Conservation (phyloP, 331 rosid species). For the Acacia pycnantha region DNA sequence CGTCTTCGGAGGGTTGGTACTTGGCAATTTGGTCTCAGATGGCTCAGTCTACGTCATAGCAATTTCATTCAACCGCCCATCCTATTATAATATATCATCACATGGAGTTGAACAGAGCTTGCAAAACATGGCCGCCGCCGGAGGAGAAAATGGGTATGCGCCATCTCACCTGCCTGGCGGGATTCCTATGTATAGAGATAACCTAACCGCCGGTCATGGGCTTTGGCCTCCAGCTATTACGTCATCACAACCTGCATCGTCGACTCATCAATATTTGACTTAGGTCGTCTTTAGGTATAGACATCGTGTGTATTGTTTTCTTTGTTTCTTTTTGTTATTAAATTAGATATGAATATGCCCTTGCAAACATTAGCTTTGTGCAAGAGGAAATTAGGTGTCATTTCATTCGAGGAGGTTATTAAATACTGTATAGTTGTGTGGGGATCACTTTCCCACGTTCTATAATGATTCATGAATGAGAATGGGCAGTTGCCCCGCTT, state of each 20-base stretch:
- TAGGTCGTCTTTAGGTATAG: not conserved
- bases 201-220: constrained; percentile 53
- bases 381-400: no score
- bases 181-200: constrained; percentile 38
- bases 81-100: constrained; percentile 55
- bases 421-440: no score
- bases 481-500: no score
- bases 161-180: constrained; percentile 45
- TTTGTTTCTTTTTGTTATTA: not conserved
- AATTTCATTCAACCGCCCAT: constrained; percentile 63
- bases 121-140: constrained; percentile 33
- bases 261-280: constrained; percentile 7
- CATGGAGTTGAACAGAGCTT: constrained; percentile 36
- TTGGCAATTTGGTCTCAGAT: constrained; percentile 51
- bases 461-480: no score
- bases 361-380: no score
- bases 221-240: constrained; percentile 76
- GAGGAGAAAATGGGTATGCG: constrained; percentile 50
- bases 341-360: no score
- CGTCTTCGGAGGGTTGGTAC: constrained; percentile 69
- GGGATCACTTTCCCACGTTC: no score
- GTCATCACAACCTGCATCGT: constrained; percentile 47
- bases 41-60: constrained; percentile 67
- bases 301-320: not conserved
- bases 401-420: no score